Base-by-base conservation (phyloP, 1,139 yeast species). In the Oligophagozyma castellii region DNA sequence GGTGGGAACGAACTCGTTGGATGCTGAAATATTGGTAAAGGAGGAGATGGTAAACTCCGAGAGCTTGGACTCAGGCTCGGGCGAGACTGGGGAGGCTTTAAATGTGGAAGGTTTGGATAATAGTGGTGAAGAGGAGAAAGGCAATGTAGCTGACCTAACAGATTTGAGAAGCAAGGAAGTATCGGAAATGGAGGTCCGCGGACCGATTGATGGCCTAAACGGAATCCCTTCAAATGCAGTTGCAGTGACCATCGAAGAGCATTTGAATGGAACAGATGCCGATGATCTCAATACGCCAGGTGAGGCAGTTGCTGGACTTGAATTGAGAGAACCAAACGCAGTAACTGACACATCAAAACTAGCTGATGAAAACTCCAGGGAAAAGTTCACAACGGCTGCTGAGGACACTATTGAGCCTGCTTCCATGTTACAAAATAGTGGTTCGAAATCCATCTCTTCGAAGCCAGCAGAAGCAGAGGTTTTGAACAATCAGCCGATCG, bases 11-110 rank as follows among this genome's bases (percentile, higher is more conserved):
- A n/a, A n/a, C n/a, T n/a, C n/a, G n/a, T n/a, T n/a, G n/a, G n/a
- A n/a, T n/a, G n/a, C n/a, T n/a, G n/a, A n/a, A 52, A 52, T 32
- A 10, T 32, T 46, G 27, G 40, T 35, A 14, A 14, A 15, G 29
- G 14, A 37, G 27, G 28, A 38, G 12, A 26, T 30, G 23, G 33
- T 31, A 13, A 27, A 22, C 16, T 28, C 12, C 10, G 22, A 24
- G 12, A 24, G 20, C 4, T n/a, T 12, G 5, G 28, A 22, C n/a
- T 19, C 26, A 5, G 30, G 24, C 5, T 12, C 22, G 16, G 30
- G 28, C n/a, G n/a, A n/a, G n/a, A n/a, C n/a, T n/a, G n/a, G n/a
- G n/a, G n/a, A n/a, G n/a, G n/a, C 13, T 12, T 16, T 5, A 2
- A 10, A 6, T 19, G 23, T 5, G 4, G 22, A 5, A 6, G 23